Base-by-base conservation (phyloP, 345 rosid species). In the Stellera chamaejasme region DNA sequence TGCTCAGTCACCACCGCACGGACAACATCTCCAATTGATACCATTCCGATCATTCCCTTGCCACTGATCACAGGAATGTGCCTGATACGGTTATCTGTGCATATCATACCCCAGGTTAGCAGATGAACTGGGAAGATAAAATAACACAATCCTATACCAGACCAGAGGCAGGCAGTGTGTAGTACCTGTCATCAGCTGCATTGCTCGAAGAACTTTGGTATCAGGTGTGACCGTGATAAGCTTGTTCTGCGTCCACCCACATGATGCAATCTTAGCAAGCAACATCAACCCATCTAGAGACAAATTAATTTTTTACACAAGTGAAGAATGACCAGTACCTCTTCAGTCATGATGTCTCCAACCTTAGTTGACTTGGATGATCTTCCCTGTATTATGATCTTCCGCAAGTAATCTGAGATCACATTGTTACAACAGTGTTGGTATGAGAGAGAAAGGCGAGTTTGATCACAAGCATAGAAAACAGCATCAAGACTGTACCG, bases 291-390 rank as follows among this genome's bases (percentile, higher is more conserved):
- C 13, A 41, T 4, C 45, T 13, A 23, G 9, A 15, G 47, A 6
- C 11, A 45, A 13, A 36, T 27, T 14, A 27, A 27, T 14, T 27
- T 55, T 11, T 10, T 15, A 4, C 41, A 46, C 13, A 42, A 41
- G 25, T 14, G 43, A 42, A 13, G 45, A 16, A 51, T 16, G 23
- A 15, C 2, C 11, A 1, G 45, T 79, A 93, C 99, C 99, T 88
- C 99, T 63, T 93, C 97, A 42, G 99, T 93, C 99, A 93, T 93
- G 65, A 89, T 93, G 74, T 93, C 96, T 50, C 99, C 99, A 45
- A 89, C 99, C 76, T 88, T 93, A 2, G 99, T 93, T 12, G 97
- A 86, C 73, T 86, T 93, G 62, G 99, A 93, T 67, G 99, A 93
- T 78, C 96, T 84, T 56, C 99, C 99, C 68, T 93, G 99, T 43